Percentiles rank a stretch among this genome's conserved stretches.
Conservation (phyloP, 2,329 filamentous ascomycete species). For the Hymenoscyphus albidus region DNA sequence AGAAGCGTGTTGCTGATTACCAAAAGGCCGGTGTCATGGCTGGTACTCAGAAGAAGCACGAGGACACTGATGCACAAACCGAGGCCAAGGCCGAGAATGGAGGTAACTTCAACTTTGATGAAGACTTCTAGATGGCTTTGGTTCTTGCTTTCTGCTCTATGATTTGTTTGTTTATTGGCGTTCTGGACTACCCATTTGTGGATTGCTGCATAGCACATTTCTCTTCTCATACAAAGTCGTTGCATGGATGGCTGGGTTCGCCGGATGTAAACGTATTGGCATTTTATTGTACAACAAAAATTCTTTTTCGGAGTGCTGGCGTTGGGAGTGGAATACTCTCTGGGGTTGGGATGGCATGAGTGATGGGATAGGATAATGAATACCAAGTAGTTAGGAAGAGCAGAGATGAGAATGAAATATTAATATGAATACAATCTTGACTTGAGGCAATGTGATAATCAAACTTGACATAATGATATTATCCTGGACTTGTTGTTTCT, state of each 20-base stretch:
- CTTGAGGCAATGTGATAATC: not conserved
- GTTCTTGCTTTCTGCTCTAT: conserved; percentile 15
- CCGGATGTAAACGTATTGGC: conserved; percentile 26
- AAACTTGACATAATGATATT: not conserved
- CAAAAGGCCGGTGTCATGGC: conserved; percentile 99
- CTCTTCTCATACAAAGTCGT: conserved; percentile 17
- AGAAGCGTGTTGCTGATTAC: conserved; percentile 99
- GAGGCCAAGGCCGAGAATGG: conserved; percentile 55
- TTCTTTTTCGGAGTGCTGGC: conserved; percentile 19
- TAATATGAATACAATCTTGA: not conserved
- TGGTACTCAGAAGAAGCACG: conserved; percentile 72
- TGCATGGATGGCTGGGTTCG: conserved; percentile 33
- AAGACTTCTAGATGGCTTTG: conserved; percentile 74
- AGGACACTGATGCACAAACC: conserved; percentile 43
- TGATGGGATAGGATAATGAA: conserved; percentile 6
- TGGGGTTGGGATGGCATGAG: conserved; percentile 9
- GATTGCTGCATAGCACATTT: conserved; percentile 23
- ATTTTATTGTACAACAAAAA: conserved; percentile 20
- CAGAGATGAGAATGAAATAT: conserved; percentile 20
- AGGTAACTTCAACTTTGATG: conserved; percentile 88
- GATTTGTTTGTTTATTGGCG: conserved; percentile 18
- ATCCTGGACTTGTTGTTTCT: too few relatives aligned
- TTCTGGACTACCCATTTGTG: conserved; percentile 20
- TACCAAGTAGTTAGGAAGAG: conserved; percentile 8
- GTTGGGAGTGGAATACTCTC: not conserved